Evolutionary conservation across 1,284 basidiomycete genomes (phyloP), one percentile per base, ranked within the genome.

Genomic region (Ustilago loliicola): DNA sequence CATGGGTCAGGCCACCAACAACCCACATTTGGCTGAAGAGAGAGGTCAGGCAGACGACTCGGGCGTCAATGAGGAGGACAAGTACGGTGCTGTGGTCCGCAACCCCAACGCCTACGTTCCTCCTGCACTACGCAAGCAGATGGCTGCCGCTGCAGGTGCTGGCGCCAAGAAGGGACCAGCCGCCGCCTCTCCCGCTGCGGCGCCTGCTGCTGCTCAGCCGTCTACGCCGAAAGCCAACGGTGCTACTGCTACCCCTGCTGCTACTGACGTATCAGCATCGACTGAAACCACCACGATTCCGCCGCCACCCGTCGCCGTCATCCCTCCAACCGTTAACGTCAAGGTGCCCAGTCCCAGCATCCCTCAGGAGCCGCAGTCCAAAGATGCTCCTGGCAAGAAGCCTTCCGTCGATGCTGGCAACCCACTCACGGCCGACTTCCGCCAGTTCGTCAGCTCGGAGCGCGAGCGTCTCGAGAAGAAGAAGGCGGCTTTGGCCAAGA

Each of bases 11-110:
- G 66, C 75, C 29, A 74, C 83, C 30, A 80, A 73, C 84, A 99
- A 98, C 87, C 88, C 92, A 2, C 96, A 99, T 87, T 87, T 98
- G 61, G 92, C 93, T 57, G 96, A 99, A 87, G 96, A 99, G 88
- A 91, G 96, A 72, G 91, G 91, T 55, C 87, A 92, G 80, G 93
- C 92, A 79, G 93, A 93, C 80, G 91, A 90, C 73, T 72, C 77
- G 17, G 91, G 92, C 29, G 86, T 89, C 67, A 94, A 96, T 85
- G 96, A 99, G 88, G 97, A 98, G 88, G 95, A 98, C 88, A 96
- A 94, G 94, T 98, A 96, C 86, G 93, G 94, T 71, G 95, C 95
- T 38, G 96, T 99, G 45, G 92, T 94, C 54, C 93, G 96, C 66
- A 90, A 91, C 53, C 90, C 92, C 23, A 93, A 93, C 82, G 96